Evolutionary conservation across 148 eudicot species (phyloP).

Genomic region (Cornus controversa): DNA sequence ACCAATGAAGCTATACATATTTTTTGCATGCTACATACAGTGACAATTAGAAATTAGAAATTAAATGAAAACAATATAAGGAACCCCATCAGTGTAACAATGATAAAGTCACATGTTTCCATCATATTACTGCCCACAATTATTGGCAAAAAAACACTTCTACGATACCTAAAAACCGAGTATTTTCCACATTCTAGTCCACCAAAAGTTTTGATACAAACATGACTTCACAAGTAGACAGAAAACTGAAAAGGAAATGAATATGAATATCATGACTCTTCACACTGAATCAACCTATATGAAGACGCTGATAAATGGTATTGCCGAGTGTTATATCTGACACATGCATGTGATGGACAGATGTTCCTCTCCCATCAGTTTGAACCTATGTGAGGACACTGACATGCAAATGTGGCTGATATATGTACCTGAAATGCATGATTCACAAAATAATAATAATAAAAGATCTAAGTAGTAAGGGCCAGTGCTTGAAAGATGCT

Average conservation of each 20-base stretch:
- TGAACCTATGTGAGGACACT: background rate
- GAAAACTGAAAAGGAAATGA: too few relatives aligned
- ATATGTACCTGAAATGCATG: background rate
- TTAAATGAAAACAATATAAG: background rate
- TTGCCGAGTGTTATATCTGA: background rate
- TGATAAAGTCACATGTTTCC: background rate
- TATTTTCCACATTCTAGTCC: too few relatives aligned
- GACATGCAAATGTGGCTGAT: background rate
- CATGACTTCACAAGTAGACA: background rate
- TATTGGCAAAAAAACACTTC: too few relatives aligned
- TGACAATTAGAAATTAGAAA: background rate
- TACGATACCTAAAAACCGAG: too few relatives aligned
- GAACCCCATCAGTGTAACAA: background rate
- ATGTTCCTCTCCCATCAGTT: background rate
- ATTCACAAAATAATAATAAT: too few relatives aligned
- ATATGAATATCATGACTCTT: background rate
- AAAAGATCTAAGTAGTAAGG: too few relatives aligned
- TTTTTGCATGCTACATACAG: background rate
- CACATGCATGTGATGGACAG: background rate
- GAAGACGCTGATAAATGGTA: background rate
- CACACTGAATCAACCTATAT: background rate
- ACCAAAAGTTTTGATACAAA: background rate
- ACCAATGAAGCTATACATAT: background rate
- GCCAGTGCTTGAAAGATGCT: background rate
- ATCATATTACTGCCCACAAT: background rate